phyloP scores from a whole-genome alignment of 805 yeast species.

The Cyberlindnera euphorbiiphila region DNA sequence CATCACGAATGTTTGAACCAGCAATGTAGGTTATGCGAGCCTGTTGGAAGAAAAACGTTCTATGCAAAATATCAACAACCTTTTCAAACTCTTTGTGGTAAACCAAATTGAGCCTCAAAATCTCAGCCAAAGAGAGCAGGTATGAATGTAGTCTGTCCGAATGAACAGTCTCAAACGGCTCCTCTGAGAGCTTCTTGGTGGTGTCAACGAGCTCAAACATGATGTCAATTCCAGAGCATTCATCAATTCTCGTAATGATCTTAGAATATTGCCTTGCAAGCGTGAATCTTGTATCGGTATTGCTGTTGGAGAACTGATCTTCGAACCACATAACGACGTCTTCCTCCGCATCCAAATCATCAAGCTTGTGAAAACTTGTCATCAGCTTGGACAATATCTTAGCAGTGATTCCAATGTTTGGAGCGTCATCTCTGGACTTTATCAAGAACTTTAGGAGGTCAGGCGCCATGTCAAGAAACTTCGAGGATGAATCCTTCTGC shows the following conservation, averaged over 20 bases:
- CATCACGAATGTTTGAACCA: slow-evolving; percentile 75
- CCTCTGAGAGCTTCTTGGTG: slow-evolving; percentile 27
- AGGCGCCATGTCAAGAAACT: neutral
- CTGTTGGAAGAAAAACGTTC: slow-evolving; percentile 56
- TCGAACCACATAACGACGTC: slow-evolving; percentile 46
- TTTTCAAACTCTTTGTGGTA: slow-evolving; percentile 12
- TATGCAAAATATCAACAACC: slow-evolving; percentile 34
- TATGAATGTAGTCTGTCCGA: slow-evolving; percentile 31
- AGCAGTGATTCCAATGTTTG: slow-evolving; percentile 15
- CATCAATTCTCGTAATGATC: slow-evolving; percentile 34
- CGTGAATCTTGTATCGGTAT: slow-evolving; percentile 56
- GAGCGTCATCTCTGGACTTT: neutral
- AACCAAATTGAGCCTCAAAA: slow-evolving; percentile 19
- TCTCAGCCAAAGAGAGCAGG: slow-evolving; percentile 35
- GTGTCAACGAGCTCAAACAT: slow-evolving; percentile 26
- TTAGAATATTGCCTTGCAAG: slow-evolving; percentile 64
- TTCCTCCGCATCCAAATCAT: slow-evolving; percentile 35
- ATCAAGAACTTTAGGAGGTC: neutral
- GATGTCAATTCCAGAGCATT: slow-evolving; percentile 40
- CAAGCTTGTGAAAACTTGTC: slow-evolving; percentile 14
- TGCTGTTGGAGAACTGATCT: slow-evolving; percentile 40
- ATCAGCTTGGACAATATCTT: slow-evolving; percentile 27
- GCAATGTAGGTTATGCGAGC: slow-evolving; percentile 43
- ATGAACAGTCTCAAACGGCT: slow-evolving; percentile 31
- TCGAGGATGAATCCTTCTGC: slow-evolving; percentile 20